Evolutionary conservation across 257 asterid species (phyloP).

Genomic region (Solanum habrochaites): DNA sequence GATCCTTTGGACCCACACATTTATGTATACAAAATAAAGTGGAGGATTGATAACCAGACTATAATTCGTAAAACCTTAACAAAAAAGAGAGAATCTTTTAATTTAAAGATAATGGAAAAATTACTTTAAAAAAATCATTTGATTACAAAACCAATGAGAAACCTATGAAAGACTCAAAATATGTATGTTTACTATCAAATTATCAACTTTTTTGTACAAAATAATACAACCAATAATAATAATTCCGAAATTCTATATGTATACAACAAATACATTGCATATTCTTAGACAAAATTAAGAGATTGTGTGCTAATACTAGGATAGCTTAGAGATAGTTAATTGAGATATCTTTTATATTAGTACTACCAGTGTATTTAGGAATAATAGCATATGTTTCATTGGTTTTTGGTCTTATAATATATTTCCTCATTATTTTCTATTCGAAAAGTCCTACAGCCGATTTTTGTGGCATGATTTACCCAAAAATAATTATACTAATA

Average conservation of each 20-base stretch:
- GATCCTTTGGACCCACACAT: background rate
- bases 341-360: background rate
- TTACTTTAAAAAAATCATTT: background rate
- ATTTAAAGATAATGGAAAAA: background rate
- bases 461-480: background rate
- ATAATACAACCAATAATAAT: no score
- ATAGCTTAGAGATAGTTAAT: background rate
- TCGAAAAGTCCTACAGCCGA: background rate
- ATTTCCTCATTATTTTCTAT: background rate
- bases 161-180: background rate
- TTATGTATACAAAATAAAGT: background rate
- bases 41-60: background rate
- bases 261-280: no score
- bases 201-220: no score
- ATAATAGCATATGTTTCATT: background rate
- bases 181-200: no score
- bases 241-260: no score
- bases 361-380: background rate
- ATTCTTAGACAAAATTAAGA: background rate
- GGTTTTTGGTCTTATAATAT: background rate
- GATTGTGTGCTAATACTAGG: background rate
- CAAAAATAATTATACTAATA: background rate
- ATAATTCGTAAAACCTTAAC: background rate
- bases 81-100: no score
- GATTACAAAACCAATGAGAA: background rate